A percentile compares a stretch with the other conserved stretches of the same genome.
phyloP scores from a whole-genome alignment of 495 filamentous ascomycete species.

The Neurospora sp. region DNA sequence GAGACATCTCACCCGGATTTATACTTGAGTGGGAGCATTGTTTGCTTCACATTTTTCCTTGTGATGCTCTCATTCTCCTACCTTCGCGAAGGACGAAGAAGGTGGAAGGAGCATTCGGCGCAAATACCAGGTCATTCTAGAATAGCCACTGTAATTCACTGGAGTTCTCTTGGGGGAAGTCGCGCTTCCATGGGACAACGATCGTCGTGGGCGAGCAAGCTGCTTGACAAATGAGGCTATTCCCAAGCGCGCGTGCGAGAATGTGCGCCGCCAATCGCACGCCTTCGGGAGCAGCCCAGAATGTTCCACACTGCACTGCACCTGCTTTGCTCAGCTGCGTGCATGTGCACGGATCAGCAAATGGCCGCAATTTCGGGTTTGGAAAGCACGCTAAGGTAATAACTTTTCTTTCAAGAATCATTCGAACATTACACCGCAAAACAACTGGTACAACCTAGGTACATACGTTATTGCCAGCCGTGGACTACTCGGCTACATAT shows the following conservation, averaged over 20 bases:
- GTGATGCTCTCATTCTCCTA: background rate
- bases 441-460: background rate
- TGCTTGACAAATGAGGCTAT: background rate
- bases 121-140: background rate
- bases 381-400: background rate
- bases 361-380: background rate
- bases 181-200: background rate
- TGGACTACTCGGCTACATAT: background rate
- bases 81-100: background rate
- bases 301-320: background rate
- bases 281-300: background rate
- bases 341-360: background rate
- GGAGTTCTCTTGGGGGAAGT: background rate
- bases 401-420: background rate
- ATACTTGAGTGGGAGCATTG: background rate
- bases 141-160: background rate
- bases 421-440: background rate
- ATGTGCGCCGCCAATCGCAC: background rate
- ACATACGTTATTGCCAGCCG: background rate
- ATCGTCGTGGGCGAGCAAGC: background rate
- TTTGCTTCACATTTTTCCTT: background rate
- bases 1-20: background rate
- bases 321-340: background rate
- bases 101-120: background rate
- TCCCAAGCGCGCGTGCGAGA: background rate